Conservation (phyloP, 108 stramenopile genomes). For the Nannochloropsis oceanica region DNA sequence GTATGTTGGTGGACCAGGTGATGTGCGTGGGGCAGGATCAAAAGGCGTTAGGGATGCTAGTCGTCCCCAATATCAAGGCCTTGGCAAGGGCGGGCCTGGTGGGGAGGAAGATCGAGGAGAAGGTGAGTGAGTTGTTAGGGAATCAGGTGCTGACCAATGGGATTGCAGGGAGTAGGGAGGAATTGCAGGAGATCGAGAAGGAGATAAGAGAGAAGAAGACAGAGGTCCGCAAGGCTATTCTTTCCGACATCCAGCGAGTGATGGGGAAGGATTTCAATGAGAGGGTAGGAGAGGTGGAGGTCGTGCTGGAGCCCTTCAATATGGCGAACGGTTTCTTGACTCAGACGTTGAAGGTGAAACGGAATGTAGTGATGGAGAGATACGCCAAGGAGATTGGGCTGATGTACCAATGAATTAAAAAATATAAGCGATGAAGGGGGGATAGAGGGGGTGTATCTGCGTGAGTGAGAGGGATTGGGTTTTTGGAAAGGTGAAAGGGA, state of each 20-base stretch:
- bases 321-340: slow-evolving; percentile 82
- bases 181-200: slow-evolving; percentile 45
- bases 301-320: slow-evolving; percentile 81
- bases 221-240: slow-evolving; percentile 33
- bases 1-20: slow-evolving; percentile 68
- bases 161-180: slow-evolving; percentile 27
- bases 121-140: slow-evolving; percentile 28
- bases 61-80: slow-evolving; percentile 54
- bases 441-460: too few species aligned
- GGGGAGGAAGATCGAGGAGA: slow-evolving; percentile 29
- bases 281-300: slow-evolving; percentile 37
- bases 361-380: slow-evolving; percentile 55
- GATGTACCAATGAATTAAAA: neutral
- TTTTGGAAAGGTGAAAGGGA: too few species aligned
- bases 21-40: slow-evolving; percentile 82
- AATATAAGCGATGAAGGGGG: too few species aligned
- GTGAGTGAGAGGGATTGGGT: too few species aligned
- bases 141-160: slow-evolving; percentile 13
- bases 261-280: slow-evolving; percentile 12
- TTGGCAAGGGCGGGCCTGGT: slow-evolving; percentile 51
- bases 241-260: slow-evolving; percentile 35
- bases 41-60: slow-evolving; percentile 54
- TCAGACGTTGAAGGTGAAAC: slow-evolving; percentile 82
- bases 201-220: slow-evolving; percentile 27
- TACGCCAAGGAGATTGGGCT: slow-evolving; percentile 49